Percentiles rank a stretch among this genome's conserved stretches.
These are phyloP conservation scores for Rhizopogon vulgaris DNA, from an alignment of 768 basidiomycete species.

Conservation along the genomic window DNA sequence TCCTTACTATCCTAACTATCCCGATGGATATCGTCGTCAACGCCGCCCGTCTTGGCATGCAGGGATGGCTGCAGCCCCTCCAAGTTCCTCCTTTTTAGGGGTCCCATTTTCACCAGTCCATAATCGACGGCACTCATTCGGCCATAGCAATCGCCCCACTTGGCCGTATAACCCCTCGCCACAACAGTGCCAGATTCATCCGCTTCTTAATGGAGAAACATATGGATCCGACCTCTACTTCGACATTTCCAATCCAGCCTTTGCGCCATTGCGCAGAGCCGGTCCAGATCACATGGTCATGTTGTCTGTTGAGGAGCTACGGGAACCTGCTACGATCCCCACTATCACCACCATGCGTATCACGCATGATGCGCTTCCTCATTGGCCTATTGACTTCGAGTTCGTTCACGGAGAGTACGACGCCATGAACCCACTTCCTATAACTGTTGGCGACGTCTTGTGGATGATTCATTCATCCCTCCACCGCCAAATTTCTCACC, in stretches of 20 bases:
- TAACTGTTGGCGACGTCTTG: constrained; percentile 57
- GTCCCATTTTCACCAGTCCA: constrained; percentile 9
- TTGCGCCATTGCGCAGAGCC: constrained; percentile 36
- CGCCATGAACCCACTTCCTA: constrained; percentile 28
- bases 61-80: constrained; percentile 11
- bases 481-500: constrained; percentile 33
- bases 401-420: constrained; percentile 26
- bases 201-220: constrained; percentile 43
- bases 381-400: constrained; percentile 57
- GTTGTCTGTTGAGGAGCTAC: constrained; percentile 40
- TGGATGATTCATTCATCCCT: constrained; percentile 42
- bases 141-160: constrained; percentile 12
- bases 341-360: constrained; percentile 49
- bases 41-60: constrained; percentile 43
- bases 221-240: constrained; percentile 44
- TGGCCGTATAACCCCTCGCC: constrained; percentile 15
- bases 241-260: constrained; percentile 46
- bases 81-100: constrained; percentile 19
- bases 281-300: constrained; percentile 32
- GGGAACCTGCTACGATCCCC: constrained; percentile 51
- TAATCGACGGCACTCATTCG: constrained; percentile 24
- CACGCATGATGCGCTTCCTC: constrained; percentile 45
- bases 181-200: constrained; percentile 22
- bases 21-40: constrained; percentile 17
- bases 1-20: constrained; percentile 9